Conservation (phyloP, 2,329 filamentous ascomycete species). For the Beauveria sp. region DNA sequence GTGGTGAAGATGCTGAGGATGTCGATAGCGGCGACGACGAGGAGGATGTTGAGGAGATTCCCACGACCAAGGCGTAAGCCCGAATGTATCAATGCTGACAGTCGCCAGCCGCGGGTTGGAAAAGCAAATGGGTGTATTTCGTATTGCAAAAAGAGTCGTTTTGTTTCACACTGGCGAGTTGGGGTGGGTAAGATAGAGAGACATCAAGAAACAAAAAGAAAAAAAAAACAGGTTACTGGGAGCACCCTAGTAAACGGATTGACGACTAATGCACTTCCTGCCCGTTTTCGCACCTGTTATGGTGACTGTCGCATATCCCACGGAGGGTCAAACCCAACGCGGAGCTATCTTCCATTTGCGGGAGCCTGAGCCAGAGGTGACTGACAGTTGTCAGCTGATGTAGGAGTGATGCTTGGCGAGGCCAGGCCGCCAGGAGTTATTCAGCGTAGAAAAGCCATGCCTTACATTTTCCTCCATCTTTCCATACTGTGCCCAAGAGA, state of each 20-base stretch:
- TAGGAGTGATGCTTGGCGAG: too few relatives aligned
- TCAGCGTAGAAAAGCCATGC: too few relatives aligned
- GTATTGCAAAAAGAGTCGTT: slow-evolving; percentile 9
- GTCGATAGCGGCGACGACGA: slow-evolving; percentile 53
- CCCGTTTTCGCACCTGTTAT: not conserved
- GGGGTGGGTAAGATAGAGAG: slow-evolving; percentile 7
- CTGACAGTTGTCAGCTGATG: not conserved
- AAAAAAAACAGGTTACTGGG: not conserved
- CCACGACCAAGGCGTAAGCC: slow-evolving; percentile 26
- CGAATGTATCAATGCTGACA: slow-evolving; percentile 1
- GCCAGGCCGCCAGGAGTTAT: too few relatives aligned
- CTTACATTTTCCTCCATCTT: too few relatives aligned
- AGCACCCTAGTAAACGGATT: slow-evolving; percentile 8
- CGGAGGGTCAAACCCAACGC: too few relatives aligned
- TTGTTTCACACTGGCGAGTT: slow-evolving; percentile 3
- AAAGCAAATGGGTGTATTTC: slow-evolving; percentile 9
- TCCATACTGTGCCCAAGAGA: too few relatives aligned
- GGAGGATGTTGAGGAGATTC: slow-evolving; percentile 45
- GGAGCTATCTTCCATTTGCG: too few relatives aligned
- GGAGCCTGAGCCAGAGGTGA: not conserved
- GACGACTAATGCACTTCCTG: not conserved
- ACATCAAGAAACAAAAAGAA: slow-evolving; percentile 2
- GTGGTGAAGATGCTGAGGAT: slow-evolving; percentile 40
- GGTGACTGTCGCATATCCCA: not conserved
- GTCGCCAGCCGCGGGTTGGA: slow-evolving; percentile 8